Evolutionary conservation across 2,329 filamentous ascomycete species (phyloP), one percentile per base, ranked within the genome.

Genomic region (Botrytis paeoniae): DNA sequence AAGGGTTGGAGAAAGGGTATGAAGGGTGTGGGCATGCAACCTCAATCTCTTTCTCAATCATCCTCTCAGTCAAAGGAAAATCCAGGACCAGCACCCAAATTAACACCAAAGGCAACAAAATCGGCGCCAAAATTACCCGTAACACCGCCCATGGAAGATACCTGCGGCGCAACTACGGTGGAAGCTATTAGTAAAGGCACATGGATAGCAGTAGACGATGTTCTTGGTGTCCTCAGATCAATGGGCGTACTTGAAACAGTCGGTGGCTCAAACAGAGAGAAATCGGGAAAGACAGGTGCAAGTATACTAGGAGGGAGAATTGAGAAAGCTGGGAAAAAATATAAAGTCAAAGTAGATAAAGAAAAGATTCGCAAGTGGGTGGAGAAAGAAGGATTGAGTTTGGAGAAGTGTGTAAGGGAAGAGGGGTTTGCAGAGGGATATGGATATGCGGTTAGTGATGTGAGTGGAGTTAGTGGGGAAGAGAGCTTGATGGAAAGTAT

Each of bases 201-300:
- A 0, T 97, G 93, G 85, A 97, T 98, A 81, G 85, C 92, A 72
- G 87, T 88, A 0, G 95, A 98, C 61, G 95, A 98, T 82, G 93
- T 95, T 73, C 87, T 97, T 61, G 85, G 85, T 0, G 90, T 94
- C 37, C 84, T 98, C 71, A 89, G 92, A 74, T 91, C 93, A 73
- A 97, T 98, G 93, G 90, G 88, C 14, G 84, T 96, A 51, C 85
- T 92, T 65, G 82, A 89, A 82, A 85, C 91, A 79, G 87, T 85
- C 77, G 87, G 84, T 80, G 84, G 10, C 18, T 14, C 25, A 14
- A 51, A 65, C 8, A 66, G 20, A 22, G 59, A 16, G 77, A 86
- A 84, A 80, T 81, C 81, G 84, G 84, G 3, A 75, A 81, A 73
- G 78, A 64, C 12, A 4, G 12, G 25, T 51, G 1, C 77, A 81